Evolutionary conservation across 1,284 basidiomycete genomes (phyloP).

Genomic region (Ceratobasidium papillatum): DNA sequence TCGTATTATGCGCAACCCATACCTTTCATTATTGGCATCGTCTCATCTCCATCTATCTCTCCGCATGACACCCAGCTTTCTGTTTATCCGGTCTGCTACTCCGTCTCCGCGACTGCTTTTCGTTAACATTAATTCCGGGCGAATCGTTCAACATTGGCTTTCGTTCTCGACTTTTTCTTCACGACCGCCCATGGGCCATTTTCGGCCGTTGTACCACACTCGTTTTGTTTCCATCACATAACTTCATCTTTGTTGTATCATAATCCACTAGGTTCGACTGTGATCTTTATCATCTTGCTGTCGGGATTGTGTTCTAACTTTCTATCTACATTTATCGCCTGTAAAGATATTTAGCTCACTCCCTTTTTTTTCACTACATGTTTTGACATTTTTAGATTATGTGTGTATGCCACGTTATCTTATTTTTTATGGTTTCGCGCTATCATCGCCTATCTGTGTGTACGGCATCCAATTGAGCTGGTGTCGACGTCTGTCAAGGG

Average conservation of each 20-base stretch:
- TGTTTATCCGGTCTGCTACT: constrained; percentile 9
- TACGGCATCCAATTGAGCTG: neutral
- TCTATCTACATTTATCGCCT: constrained; percentile 39
- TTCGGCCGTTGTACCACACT: constrained; percentile 28
- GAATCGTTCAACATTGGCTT: constrained; percentile 42
- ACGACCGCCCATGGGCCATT: constrained; percentile 36
- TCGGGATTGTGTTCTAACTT: constrained; percentile 38
- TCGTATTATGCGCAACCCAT: constrained; percentile 35
- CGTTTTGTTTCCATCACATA: constrained; percentile 34
- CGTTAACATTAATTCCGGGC: constrained; percentile 41
- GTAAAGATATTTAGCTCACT: constrained; percentile 36
- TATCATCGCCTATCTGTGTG: constrained; percentile 26
- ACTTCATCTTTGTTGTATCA: constrained; percentile 39
- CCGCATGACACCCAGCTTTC: constrained; percentile 19
- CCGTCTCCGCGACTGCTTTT: constrained; percentile 37
- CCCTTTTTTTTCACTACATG: neutral
- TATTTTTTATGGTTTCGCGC: constrained; percentile 38
- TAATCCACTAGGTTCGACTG: constrained; percentile 38
- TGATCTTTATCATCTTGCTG: constrained; percentile 35
- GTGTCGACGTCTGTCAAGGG: constrained; percentile 6
- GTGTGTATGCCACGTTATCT: constrained; percentile 37
- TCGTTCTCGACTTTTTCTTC: constrained; percentile 36
- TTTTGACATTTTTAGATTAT: constrained; percentile 29
- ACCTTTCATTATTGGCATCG: constrained; percentile 40
- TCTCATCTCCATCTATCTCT: constrained; percentile 24